Percentiles rank a stretch among this genome's conserved stretches.
phyloP scores from a whole-genome alignment of 78 protist genomes.

The Speleostelium caveatum region DNA sequence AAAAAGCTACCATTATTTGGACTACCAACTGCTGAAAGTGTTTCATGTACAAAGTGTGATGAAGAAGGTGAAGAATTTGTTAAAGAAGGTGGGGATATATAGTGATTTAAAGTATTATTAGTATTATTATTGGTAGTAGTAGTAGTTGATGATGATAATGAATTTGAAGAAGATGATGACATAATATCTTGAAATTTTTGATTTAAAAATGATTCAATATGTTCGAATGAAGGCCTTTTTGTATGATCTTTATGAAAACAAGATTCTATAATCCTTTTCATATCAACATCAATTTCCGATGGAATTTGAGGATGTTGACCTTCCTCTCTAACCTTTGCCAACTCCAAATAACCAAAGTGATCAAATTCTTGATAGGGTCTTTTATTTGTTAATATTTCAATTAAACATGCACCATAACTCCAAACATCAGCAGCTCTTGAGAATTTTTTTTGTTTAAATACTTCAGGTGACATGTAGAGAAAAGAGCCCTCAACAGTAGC shows the following conservation, averaged over 20 bases:
- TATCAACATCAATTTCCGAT: slow-evolving; percentile 42
- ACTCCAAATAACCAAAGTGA: slow-evolving; percentile 58
- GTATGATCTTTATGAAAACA: slow-evolving; percentile 64
- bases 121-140: too few species aligned
- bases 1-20: too few species aligned
- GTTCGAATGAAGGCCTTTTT: slow-evolving; percentile 65
- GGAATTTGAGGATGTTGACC: slow-evolving; percentile 50
- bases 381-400: slow-evolving; percentile 50
- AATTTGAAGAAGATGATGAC: neutral
- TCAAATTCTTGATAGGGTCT: slow-evolving; percentile 76
- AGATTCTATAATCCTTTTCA: slow-evolving; percentile 52
- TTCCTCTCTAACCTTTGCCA: slow-evolving; percentile 70
- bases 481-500: slow-evolving; percentile 66
- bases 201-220: slow-evolving; percentile 49
- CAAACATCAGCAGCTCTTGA: slow-evolving; percentile 75
- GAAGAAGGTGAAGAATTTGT: too few species aligned
- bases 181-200: slow-evolving; percentile 10
- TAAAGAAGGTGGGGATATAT: too few species aligned
- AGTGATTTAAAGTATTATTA: too few species aligned
- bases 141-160: neutral
- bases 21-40: too few species aligned
- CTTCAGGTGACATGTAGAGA: slow-evolving; percentile 69
- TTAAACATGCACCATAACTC: slow-evolving; percentile 81
- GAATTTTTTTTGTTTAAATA: slow-evolving; percentile 67
- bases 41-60: too few species aligned